phyloP scores from a whole-genome alignment of 2,329 filamentous ascomycete genomes.

The Arthrobotrys musiformis region DNA sequence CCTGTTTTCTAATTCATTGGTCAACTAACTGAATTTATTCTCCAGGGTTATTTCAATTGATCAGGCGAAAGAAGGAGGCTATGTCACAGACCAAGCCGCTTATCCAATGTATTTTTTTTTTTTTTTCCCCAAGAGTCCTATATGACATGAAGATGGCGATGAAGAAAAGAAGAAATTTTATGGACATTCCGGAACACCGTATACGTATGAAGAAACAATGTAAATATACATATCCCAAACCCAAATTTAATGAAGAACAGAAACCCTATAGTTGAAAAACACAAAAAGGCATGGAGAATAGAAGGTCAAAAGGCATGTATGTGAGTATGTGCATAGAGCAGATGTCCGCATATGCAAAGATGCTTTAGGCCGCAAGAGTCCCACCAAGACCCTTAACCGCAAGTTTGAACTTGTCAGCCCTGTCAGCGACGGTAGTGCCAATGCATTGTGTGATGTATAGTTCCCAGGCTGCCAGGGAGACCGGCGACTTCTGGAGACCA shows the following conservation, averaged over 20 bases:
- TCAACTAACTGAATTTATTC: too few species aligned
- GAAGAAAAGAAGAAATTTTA: constrained; percentile 12
- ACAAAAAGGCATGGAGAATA: neutral
- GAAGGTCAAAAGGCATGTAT: neutral
- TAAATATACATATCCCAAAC: constrained; percentile 13
- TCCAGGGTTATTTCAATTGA: neutral
- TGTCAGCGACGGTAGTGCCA: constrained; percentile 8
- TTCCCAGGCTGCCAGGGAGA: constrained; percentile 22
- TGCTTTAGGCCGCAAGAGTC: neutral
- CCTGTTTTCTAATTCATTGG: too few species aligned
- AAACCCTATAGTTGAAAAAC: neutral
- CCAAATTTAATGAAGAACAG: neutral
- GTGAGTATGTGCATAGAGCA: neutral
- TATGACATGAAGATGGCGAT: neutral
- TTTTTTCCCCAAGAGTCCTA: neutral
- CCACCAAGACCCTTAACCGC: constrained; percentile 37
- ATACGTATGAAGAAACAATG: constrained; percentile 29
- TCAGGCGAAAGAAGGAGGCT: neutral
- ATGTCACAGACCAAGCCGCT: constrained; percentile 5
- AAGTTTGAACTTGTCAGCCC: neutral
- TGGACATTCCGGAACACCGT: constrained; percentile 40
- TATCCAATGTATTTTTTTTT: neutral
- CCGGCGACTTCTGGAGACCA: constrained; percentile 13
- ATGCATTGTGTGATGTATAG: constrained; percentile 30
- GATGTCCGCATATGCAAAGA: neutral